A percentile compares a stretch with the other conserved stretches of the same genome.
Evolutionary conservation across 208 protist genomes (phyloP).

Genomic region (Leishmania tropica): DNA sequence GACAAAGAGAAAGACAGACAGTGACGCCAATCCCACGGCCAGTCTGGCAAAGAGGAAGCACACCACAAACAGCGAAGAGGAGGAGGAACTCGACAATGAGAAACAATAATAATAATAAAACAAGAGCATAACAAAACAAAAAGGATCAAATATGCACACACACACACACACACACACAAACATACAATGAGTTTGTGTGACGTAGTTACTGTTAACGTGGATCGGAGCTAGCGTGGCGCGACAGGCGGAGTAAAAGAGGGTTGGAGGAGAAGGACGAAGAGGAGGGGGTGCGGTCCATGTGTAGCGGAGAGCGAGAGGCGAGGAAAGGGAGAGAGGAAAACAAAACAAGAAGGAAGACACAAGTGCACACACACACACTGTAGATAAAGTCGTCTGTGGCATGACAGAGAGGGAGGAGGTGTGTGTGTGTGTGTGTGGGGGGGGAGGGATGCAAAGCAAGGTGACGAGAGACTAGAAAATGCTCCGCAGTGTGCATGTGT

Average conservation of each 20-base stretch:
- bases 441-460: neutral
- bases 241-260: neutral
- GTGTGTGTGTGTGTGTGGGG: no score
- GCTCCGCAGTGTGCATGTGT: neutral
- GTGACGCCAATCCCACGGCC: neutral
- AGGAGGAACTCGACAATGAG: no score
- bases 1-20: neutral
- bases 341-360: slow-evolving; percentile 6
- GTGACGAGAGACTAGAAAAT: neutral
- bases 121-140: neutral
- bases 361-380: neutral
- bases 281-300: neutral
- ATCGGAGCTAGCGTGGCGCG: neutral
- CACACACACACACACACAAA: neutral
- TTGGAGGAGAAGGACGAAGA: neutral
- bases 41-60: neutral
- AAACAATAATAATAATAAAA: neutral
- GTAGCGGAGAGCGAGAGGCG: neutral
- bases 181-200: neutral
- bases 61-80: neutral
- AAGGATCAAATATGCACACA: neutral
- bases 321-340: neutral
- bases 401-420: neutral
- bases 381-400: neutral
- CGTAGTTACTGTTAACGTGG: neutral